Percentiles rank a stretch among this genome's conserved stretches.
phyloP scores from a whole-genome alignment of 257 asterid genomes.

The Oldenlandia corymbosa region DNA sequence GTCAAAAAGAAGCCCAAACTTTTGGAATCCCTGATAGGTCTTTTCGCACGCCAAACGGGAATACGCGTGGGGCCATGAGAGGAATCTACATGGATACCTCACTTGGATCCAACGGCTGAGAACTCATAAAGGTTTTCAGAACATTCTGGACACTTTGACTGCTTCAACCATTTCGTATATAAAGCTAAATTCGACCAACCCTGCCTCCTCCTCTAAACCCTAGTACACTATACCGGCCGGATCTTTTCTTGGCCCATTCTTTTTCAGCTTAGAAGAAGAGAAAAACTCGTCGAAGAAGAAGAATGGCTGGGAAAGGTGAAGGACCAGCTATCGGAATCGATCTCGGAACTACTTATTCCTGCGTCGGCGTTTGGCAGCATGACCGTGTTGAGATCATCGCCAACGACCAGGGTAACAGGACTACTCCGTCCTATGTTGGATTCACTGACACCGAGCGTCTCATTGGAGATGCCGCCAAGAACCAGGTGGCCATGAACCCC shows the following conservation, averaged over 20 bases:
- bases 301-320: conserved; percentile 79
- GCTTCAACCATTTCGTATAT: conserved; percentile 5
- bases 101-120: conserved; percentile 26
- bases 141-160: conserved; percentile 40
- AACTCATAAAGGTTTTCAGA: conserved; percentile 26
- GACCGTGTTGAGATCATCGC: conserved; percentile 88
- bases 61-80: background rate
- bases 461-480: conserved; percentile 91
- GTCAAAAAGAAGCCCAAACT: background rate
- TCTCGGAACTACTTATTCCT: conserved; percentile 80
- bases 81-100: background rate
- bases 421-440: conserved; percentile 77
- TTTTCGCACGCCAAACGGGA: background rate
- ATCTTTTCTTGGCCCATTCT: background rate
- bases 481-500: conserved; percentile 91
- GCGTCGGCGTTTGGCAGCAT: conserved; percentile 95
- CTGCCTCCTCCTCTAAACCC: conserved; percentile 20
- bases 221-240: background rate
- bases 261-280: background rate
- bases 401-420: conserved; percentile 84
- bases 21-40: too few species aligned
- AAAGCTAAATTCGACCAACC: background rate
- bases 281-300: conserved; percentile 10
- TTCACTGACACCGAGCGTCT: conserved; percentile 76
- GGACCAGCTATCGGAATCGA: conserved; percentile 90